phyloP scores from a whole-genome alignment of 2,329 filamentous ascomycete species.

The Monilinia fructicola region DNA sequence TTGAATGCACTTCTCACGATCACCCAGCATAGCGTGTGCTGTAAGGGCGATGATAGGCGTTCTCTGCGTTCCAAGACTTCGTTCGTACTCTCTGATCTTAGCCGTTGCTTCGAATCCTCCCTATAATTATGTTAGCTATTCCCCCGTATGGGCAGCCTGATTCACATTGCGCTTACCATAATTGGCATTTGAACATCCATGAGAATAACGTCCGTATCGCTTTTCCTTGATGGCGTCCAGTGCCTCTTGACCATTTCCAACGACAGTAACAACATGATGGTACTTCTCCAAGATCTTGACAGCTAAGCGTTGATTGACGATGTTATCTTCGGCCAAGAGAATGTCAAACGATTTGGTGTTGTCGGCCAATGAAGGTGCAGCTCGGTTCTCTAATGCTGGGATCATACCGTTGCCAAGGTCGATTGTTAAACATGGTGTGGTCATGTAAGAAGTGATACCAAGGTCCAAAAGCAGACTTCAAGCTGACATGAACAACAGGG shows the following conservation, averaged over 20 bases:
- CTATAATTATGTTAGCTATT: slow-evolving; percentile 49
- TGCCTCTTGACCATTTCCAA: slow-evolving; percentile 91
- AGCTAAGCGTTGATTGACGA: slow-evolving; percentile 92
- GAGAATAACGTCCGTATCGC: slow-evolving; percentile 92
- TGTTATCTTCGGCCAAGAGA: slow-evolving; percentile 92
- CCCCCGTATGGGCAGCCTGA: not conserved
- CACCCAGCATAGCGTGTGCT: slow-evolving; percentile 97
- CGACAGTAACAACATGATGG: slow-evolving; percentile 87
- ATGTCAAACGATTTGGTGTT: slow-evolving; percentile 96
- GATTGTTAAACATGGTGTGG: slow-evolving; percentile 88
- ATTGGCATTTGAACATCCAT: slow-evolving; percentile 99
- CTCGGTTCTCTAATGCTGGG: slow-evolving; percentile 88
- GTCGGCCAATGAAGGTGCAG: slow-evolving; percentile 86
- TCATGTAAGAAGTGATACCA: slow-evolving; percentile 99
- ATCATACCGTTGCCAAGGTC: slow-evolving; percentile 96
- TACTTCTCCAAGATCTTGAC: slow-evolving; percentile 98
- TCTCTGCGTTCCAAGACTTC: slow-evolving; percentile 72
- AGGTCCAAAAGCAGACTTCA: slow-evolving; percentile 91
- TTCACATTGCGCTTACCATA: slow-evolving; percentile 63
- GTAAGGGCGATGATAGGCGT: slow-evolving; percentile 97
- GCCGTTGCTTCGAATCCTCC: slow-evolving; percentile 96
- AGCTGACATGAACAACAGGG: slow-evolving; percentile 82
- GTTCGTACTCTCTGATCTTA: slow-evolving; percentile 95
- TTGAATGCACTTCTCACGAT: slow-evolving; percentile 96
- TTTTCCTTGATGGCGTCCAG: slow-evolving; percentile 89